These are phyloP conservation scores for Colletotrichum phormii DNA, from an alignment of 2,329 filamentous ascomycete species.

Conservation along the genomic window DNA sequence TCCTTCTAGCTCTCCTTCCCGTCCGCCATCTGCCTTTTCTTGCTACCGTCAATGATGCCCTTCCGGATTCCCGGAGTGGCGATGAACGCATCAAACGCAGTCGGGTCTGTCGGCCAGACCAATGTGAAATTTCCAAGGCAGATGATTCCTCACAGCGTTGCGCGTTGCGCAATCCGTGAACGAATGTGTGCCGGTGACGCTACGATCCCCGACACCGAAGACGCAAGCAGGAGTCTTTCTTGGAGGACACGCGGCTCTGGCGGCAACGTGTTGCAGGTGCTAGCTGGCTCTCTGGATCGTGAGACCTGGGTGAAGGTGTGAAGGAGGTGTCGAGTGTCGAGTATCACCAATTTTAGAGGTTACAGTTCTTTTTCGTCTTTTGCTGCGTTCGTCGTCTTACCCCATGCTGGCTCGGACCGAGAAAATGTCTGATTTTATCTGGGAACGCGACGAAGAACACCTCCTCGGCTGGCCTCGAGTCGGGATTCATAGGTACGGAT, in stretches of 20 bases:
- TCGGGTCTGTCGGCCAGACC: conserved; percentile 1
- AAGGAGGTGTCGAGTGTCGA: not conserved
- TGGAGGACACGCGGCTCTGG: conserved; percentile 18
- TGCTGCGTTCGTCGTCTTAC: not conserved
- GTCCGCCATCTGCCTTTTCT: too few relatives aligned
- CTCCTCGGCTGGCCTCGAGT: not conserved
- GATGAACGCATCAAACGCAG: not conserved
- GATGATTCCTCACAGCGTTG: not conserved
- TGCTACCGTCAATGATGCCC: not conserved
- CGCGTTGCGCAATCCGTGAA: conserved; percentile 27
- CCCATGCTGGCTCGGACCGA: not conserved
- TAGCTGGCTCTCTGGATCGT: not conserved
- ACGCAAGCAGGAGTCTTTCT: conserved; percentile 12
- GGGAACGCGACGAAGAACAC: not conserved
- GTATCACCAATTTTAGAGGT: conserved; percentile 4
- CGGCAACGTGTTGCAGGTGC: conserved; percentile 13
- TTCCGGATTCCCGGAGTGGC: conserved; percentile 1
- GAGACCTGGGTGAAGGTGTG: not conserved
- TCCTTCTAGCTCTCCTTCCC: not conserved
- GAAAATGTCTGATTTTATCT: not conserved
- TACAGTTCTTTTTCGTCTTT: not conserved
- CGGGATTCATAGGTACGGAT: not conserved
- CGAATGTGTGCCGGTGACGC: not conserved
- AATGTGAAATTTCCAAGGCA: not conserved
- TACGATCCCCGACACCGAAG: not conserved